Base-by-base conservation (phyloP, 331 rosid species). In the Prunus yedoensis region DNA sequence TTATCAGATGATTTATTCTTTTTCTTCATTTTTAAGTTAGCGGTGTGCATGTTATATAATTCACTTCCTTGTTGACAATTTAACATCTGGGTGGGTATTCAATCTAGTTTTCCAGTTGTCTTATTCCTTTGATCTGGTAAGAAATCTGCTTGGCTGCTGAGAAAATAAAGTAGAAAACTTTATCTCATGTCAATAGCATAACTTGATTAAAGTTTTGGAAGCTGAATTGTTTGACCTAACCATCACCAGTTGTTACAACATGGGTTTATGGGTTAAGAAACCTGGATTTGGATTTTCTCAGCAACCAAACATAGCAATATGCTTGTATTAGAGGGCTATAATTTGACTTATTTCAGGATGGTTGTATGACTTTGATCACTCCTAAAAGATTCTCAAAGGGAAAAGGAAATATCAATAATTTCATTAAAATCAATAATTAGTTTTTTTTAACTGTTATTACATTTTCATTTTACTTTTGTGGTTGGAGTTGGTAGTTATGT, bases 51-150 rank as follows among this genome's bases (percentile, higher is more conserved):
- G 58, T 28, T 41, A 18, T 27, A 51, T 47, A 52, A 54, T 75
- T 75, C 57, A 41, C 46, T 17, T 25, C 49, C 47, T n/a, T 45
- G 13, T 60, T 45, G 68, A 15, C 56, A 25, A 64, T 10, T 13
- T 18, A 59, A 53, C 43, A 75, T 75, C 73, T 75, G 79, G 73
- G 58, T 6, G 20, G 18, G 58, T 75, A 17, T 16, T 47, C 32
- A 13, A 7, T 62, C 71, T 11, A 13, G 14, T 61, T 61, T 59
- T 63, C 16, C 20, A 75, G 47, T 23, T 38, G 18, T 65, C 41
- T 13, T 23, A 14, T 75, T 41, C 8, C 10, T 54, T 66, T 54
- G 17, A 63, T 21, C 65, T 20, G 43, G 43, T 53, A 10, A 53
- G 65, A 66, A 53, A 35, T 75, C 57, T 51, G 72, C 25, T 64